These are phyloP conservation scores for Rhizopogon vinicolor DNA, from an alignment of 768 basidiomycete genomes.

Conservation along the genomic window DNA sequence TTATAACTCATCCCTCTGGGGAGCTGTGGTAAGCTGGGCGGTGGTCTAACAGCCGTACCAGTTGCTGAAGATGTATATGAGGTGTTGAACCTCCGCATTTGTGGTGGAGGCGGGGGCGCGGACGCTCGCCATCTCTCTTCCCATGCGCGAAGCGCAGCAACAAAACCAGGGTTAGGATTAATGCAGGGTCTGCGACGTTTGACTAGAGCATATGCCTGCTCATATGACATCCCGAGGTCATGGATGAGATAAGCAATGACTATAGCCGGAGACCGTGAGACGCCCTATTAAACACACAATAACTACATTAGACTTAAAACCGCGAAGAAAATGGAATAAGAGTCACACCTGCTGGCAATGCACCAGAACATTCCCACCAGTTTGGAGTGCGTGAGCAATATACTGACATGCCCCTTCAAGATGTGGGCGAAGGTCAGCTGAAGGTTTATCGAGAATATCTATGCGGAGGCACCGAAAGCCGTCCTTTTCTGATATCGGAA, in stretches of 20 bases:
- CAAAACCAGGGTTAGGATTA: conserved; percentile 77
- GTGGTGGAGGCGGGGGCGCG: conserved; percentile 9
- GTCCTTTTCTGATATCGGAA: conserved; percentile 41
- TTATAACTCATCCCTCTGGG: conserved; percentile 23
- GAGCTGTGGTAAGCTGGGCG: conserved; percentile 5
- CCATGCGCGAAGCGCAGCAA: conserved; percentile 55
- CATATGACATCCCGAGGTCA: conserved; percentile 68
- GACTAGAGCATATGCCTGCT: conserved; percentile 55
- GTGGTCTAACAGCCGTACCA: not conserved
- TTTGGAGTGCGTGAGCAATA: conserved; percentile 57
- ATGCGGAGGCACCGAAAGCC: conserved; percentile 58
- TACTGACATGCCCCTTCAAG: conserved; percentile 64
- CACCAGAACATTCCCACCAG: conserved; percentile 65
- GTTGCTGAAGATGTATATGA: conserved; percentile 10
- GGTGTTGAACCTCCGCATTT: conserved; percentile 25
- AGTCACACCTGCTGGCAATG: conserved; percentile 75
- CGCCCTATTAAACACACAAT: conserved; percentile 41
- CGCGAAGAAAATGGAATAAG: not conserved
- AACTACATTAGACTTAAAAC: not conserved
- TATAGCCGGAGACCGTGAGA: conserved; percentile 73
- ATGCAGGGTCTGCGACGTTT: conserved; percentile 65
- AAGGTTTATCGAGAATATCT: conserved; percentile 58
- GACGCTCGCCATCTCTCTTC: conserved; percentile 33
- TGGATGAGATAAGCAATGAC: conserved; percentile 82
- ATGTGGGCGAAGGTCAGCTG: conserved; percentile 61